A percentile compares a stretch with the other conserved stretches of the same genome.
Conservation (phyloP, 2,329 filamentous ascomycete species). For the Colletotrichum sojae region DNA sequence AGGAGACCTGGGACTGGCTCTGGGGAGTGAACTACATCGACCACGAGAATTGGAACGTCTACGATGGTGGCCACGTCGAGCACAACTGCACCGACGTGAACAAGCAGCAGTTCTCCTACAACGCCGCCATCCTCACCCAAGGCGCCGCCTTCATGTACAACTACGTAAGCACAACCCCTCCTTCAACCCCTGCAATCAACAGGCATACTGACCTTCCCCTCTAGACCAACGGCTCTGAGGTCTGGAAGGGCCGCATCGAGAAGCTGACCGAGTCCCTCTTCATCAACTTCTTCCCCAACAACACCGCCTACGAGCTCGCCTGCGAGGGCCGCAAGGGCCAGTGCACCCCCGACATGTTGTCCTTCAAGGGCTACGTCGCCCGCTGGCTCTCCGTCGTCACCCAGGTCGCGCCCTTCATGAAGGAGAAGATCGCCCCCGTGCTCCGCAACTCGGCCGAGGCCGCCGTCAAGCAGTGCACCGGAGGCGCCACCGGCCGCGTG, state of each 20-base stretch:
- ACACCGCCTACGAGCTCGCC: slow-evolving; percentile 74
- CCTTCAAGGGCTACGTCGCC: slow-evolving; percentile 80
- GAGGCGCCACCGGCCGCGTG: slow-evolving; percentile 68
- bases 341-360: slow-evolving; percentile 80
- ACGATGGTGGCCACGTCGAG: slow-evolving; percentile 72
- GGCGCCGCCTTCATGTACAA: slow-evolving; percentile 80
- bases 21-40: slow-evolving; percentile 70
- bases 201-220: slow-evolving; percentile 38
- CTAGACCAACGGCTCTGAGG: slow-evolving; percentile 64
- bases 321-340: slow-evolving; percentile 70
- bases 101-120: slow-evolving; percentile 77
- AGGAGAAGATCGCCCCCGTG: slow-evolving; percentile 68
- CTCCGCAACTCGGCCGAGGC: slow-evolving; percentile 71
- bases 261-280: slow-evolving; percentile 67
- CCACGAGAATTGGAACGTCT: slow-evolving; percentile 71
- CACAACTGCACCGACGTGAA: slow-evolving; percentile 74
- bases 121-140: slow-evolving; percentile 72
- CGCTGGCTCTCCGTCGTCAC: slow-evolving; percentile 75
- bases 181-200: neutral
- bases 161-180: slow-evolving; percentile 55
- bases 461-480: slow-evolving; percentile 74
- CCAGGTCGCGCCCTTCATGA: slow-evolving; percentile 73
- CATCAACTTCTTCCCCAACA: slow-evolving; percentile 68
- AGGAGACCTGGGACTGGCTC: slow-evolving; percentile 75
- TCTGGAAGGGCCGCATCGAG: slow-evolving; percentile 70